Evolutionary conservation across 306 rosid genomes (phyloP), one percentile per base, ranked within the genome.

Genomic region (Acacia melanoxylon): DNA sequence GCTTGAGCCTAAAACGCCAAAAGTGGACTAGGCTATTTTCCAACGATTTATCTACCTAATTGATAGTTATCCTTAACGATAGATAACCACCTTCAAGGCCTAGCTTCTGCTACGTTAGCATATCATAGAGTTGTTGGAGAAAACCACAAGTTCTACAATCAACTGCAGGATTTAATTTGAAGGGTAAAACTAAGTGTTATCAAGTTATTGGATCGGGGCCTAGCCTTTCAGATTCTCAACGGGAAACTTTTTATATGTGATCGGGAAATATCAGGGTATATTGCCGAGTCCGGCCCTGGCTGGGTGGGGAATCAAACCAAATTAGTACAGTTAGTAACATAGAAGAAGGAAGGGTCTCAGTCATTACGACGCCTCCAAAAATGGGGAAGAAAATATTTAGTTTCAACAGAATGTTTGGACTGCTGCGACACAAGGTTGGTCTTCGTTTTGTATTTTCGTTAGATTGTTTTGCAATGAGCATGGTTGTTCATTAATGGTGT

Each of bases 211-310:
- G 15, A 27, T 25, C n/a, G 8, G 13, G n/a, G 31, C 29, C 17
- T 22, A 52, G 33, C 0, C 56, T 3, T 4, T 6, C 11, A 17
- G 24, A 45, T 15, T 33, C 49, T 37, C 49, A 68, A 35, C 5
- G 44, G 44, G 63, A 54, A 13, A 51, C 12, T 9, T 48, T 78
- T 52, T 56, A 79, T 75, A 77, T 81, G 41, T 19, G 41, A 54
- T 71, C 81, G 89, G 95, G 95, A 79, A 89, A 86, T 71, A 89
- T 91, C 24, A 85, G 93, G 86, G 99, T 96, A 74, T 96, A 91
- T 76, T 96, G 97, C 76, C 85, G 99, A 89, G 97, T 92, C 71
- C 82, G 98, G 78, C 99, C 99, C 48, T 91, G 91, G 87, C 88
- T 90, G 66, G 83, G 86, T 37, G 97, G 88, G 15, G 90, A 92